A percentile compares a stretch with the other conserved stretches of the same genome.
Evolutionary conservation across 495 filamentous ascomycete genomes (phyloP).

Genomic region (Xylaria scruposa): DNA sequence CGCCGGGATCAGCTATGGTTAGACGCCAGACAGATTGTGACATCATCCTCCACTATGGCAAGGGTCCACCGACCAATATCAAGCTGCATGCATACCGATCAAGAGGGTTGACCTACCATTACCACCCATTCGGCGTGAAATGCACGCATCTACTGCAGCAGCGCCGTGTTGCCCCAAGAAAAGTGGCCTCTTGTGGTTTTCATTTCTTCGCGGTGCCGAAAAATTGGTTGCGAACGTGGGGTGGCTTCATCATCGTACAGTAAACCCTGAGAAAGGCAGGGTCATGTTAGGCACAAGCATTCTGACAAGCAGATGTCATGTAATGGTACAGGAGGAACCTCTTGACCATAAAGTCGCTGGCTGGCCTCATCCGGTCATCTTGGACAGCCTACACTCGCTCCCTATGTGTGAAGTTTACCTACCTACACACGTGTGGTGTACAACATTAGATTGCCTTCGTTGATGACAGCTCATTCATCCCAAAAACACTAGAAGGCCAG

Average conservation of each 20-base stretch:
- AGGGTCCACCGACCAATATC: conserved; percentile 1
- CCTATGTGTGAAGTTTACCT: background rate
- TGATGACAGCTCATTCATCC: background rate
- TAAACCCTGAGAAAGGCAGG: background rate
- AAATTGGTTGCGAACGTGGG: conserved; percentile 4
- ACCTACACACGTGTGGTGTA: background rate
- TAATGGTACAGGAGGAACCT: background rate
- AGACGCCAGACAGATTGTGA: background rate
- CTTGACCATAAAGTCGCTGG: background rate
- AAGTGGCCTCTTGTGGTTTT: background rate
- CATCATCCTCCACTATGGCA: conserved; percentile 18
- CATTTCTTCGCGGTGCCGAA: background rate
- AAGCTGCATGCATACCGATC: background rate
- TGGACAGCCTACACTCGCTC: background rate
- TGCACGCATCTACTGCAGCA: background rate
- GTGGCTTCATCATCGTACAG: conserved; percentile 20
- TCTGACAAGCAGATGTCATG: conserved; percentile 5
- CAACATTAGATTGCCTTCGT: background rate
- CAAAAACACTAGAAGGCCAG: background rate
- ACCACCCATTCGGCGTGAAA: background rate
- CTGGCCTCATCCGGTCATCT: background rate
- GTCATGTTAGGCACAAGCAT: conserved; percentile 3
- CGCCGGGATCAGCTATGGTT: conserved; percentile 4
- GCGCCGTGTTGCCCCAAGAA: background rate
- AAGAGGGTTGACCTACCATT: background rate